phyloP scores from a whole-genome alignment of 2,329 filamentous ascomycete species.

The Fusarium domesticum region DNA sequence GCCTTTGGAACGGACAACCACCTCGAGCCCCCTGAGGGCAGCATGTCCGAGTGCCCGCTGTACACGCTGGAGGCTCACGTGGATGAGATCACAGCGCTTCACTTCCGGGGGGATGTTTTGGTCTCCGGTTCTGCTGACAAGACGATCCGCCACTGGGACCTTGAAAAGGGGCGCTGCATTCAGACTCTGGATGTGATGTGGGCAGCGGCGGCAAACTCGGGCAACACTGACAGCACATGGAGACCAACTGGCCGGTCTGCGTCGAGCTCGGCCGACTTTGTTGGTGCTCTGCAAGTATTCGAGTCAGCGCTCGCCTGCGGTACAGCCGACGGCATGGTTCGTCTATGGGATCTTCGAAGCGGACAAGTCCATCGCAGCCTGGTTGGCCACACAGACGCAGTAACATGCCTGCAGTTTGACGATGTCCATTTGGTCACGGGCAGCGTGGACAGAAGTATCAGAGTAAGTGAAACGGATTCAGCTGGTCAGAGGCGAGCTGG shows the following conservation, averaged over 20 bases:
- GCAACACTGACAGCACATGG: constrained; percentile 64
- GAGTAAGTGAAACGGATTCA: constrained; percentile 76
- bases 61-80: constrained; percentile 87
- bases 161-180: constrained; percentile 94
- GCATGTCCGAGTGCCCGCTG: constrained; percentile 86
- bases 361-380: constrained; percentile 96
- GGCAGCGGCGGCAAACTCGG: constrained; percentile 78
- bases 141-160: constrained; percentile 94
- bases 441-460: constrained; percentile 85
- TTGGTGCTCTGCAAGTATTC: constrained; percentile 92
- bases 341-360: constrained; percentile 92
- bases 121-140: constrained; percentile 97
- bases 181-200: constrained; percentile 97
- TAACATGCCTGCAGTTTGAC: constrained; percentile 94
- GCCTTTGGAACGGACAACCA: constrained; percentile 70
- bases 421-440: constrained; percentile 93
- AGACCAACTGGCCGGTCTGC: constrained; percentile 63
- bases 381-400: constrained; percentile 90
- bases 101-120: constrained; percentile 84
- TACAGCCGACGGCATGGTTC: constrained; percentile 95
- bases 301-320: constrained; percentile 94
- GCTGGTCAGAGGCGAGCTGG: background rate
- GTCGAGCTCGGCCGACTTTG: constrained; percentile 77
- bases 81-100: constrained; percentile 88
- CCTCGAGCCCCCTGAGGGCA: constrained; percentile 70